phyloP scores from a whole-genome alignment of 192 early-diverging fungal species.

The Hyaloraphidium curvatum region DNA sequence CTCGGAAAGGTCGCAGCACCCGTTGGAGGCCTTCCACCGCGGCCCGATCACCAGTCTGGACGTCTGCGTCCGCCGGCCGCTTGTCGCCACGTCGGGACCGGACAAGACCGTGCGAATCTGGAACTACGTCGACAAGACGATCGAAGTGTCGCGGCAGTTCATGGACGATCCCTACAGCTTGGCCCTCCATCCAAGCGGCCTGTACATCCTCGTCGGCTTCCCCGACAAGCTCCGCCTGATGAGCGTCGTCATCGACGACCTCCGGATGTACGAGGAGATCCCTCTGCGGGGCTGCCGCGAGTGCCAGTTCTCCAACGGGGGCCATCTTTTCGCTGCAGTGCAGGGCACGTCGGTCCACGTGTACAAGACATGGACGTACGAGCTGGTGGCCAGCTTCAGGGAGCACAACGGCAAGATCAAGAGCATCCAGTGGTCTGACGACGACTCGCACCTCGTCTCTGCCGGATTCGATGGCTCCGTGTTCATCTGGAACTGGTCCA shows the following conservation, averaged over 20 bases:
- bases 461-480: conserved; percentile 37
- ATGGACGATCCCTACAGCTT: conserved; percentile 37
- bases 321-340: conserved; percentile 31
- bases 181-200: conserved; percentile 38
- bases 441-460: conserved; percentile 26
- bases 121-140: conserved; percentile 35
- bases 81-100: conserved; percentile 30
- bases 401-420: conserved; percentile 35
- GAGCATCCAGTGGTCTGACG: conserved; percentile 26
- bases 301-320: conserved; percentile 33
- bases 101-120: conserved; percentile 39
- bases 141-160: conserved; percentile 38
- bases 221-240: conserved; percentile 37
- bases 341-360: conserved; percentile 32
- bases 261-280: conserved; percentile 34
- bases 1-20: too few species aligned
- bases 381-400: conserved; percentile 28
- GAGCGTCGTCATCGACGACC: conserved; percentile 40
- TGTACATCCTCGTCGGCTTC: conserved; percentile 44
- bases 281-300: conserved; percentile 36
- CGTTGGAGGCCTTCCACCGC: conserved; percentile 35
- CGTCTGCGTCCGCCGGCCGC: conserved; percentile 32
- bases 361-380: conserved; percentile 31
- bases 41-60: conserved; percentile 29
- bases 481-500: conserved; percentile 31